These are phyloP conservation scores for Penicillium ochrochloron DNA, from an alignment of 495 filamentous ascomycete genomes.

Conservation along the genomic window DNA sequence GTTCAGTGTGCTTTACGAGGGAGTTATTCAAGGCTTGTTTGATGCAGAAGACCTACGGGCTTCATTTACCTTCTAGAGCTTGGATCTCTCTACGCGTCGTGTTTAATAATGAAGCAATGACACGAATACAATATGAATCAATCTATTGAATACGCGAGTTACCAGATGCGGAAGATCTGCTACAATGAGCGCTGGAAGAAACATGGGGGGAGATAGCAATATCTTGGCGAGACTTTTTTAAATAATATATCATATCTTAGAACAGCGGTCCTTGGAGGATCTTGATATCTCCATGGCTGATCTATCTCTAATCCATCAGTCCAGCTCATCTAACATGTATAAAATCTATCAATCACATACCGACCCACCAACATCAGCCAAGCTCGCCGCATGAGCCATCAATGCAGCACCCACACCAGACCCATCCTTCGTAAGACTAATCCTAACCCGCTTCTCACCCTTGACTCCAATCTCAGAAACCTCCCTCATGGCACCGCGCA, in stretches of 20 bases:
- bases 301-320: not conserved
- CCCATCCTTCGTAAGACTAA: slow-evolving; percentile 45
- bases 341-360: not conserved
- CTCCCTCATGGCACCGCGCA: slow-evolving; percentile 39
- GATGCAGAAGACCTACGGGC: not conserved
- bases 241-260: not conserved
- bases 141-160: not conserved
- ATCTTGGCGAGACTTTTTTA: too few species aligned
- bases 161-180: not conserved
- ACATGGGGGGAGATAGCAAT: not conserved
- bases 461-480: slow-evolving; percentile 33
- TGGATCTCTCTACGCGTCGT: not conserved
- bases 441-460: slow-evolving; percentile 40
- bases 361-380: not conserved
- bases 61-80: not conserved
- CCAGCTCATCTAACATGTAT: not conserved
- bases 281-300: not conserved
- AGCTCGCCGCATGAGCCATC: slow-evolving; percentile 32
- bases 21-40: not conserved
- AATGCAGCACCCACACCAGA: slow-evolving; percentile 45
- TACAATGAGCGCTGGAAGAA: not conserved
- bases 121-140: not conserved
- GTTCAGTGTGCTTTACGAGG: not conserved
- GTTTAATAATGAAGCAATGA: not conserved
- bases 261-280: not conserved